Base-by-base conservation (phyloP, 345 rosid species). In the Ailanthus altissimus region DNA sequence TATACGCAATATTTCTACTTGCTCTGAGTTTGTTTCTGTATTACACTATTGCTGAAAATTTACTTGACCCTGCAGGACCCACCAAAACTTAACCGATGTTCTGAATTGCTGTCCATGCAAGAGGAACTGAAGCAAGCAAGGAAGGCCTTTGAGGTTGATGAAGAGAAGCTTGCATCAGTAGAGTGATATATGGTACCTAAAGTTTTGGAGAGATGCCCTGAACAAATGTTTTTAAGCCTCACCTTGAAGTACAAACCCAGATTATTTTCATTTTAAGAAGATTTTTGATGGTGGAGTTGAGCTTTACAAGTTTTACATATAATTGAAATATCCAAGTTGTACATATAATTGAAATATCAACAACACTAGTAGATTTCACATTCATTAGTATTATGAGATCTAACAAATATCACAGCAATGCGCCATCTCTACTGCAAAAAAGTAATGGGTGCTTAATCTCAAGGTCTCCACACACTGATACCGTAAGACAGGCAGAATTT, bases 71-170 rank as follows among this genome's bases (percentile, higher is more conserved):
- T 83, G 88, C 90, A 92, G 98, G 99, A 96, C 74, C 67, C 74
- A 63, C 95, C 97, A 0, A 96, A 96, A 80, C 88, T 92, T 14
- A 96, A 96, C 86, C 94, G 93, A 0, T 96, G 97, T 78, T 89
- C 89, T 8, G 97, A 96, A 77, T 82, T 96, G 69, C 85, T 92
- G 77, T 88, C 94, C 0, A 92, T 93, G 98, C 98, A 92, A 86
- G 98, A 96, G 83, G 98, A 96, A 84, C 88, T 96, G 61, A 91
- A 93, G 80, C 99, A 96, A 84, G 98, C 98, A 15, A 92, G 97
- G 83, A 92, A 96, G 79, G 97, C 98, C 61, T 93, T 92, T 81
- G 98, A 96, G 61, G 93, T 91, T 0, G 99, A 93, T 18, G 99
- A 93, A 84, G 98, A 90, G 63, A 90, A 92, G 84, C 86, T 89